Conservation (phyloP, 108 stramenopile species). For the Cyclotella atomus region DNA sequence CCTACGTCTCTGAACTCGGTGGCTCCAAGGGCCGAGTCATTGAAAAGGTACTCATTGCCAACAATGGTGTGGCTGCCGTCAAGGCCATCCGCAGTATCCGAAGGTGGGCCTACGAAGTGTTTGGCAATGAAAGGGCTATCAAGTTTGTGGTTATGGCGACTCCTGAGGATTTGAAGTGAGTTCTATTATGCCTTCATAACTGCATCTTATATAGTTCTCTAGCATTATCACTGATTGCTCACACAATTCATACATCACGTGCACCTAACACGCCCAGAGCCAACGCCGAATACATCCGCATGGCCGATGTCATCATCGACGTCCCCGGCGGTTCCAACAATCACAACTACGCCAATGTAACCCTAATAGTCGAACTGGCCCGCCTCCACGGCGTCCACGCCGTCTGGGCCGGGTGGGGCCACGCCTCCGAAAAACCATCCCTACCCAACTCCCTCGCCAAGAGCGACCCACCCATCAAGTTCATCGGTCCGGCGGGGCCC, state of each 20-base stretch:
- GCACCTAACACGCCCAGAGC: slow-evolving; percentile 84
- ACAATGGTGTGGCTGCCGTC: slow-evolving; percentile 95
- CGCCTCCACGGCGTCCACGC: slow-evolving; percentile 97
- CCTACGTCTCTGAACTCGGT: slow-evolving; percentile 72
- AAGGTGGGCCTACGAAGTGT: slow-evolving; percentile 94
- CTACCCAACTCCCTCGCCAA: slow-evolving; percentile 91
- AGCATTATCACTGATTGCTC: not conserved
- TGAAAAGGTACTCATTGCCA: slow-evolving; percentile 89
- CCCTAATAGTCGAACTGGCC: slow-evolving; percentile 98
- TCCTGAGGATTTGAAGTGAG: slow-evolving; percentile 95
- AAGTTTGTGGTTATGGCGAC: slow-evolving; percentile 99
- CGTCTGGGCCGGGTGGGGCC: slow-evolving; percentile 99
- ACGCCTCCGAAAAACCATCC: slow-evolving; percentile 97
- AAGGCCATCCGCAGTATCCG: slow-evolving; percentile 98
- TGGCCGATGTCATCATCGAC: slow-evolving; percentile 98
- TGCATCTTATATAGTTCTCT: slow-evolving; percentile 5
- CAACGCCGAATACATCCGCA: slow-evolving; percentile 99
- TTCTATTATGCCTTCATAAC: slow-evolving; percentile 25
- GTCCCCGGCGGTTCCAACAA: slow-evolving; percentile 99
- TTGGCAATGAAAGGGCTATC: slow-evolving; percentile 92
- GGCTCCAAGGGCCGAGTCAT: slow-evolving; percentile 73
- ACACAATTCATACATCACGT: not conserved
- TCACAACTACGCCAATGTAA: slow-evolving; percentile 99
- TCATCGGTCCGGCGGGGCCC: slow-evolving; percentile 97
- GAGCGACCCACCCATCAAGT: slow-evolving; percentile 86